Percentiles rank a stretch among this genome's conserved stretches.
Evolutionary conservation across 2,329 filamentous ascomycete species (phyloP).

Genomic region (Talaromyces sp.): DNA sequence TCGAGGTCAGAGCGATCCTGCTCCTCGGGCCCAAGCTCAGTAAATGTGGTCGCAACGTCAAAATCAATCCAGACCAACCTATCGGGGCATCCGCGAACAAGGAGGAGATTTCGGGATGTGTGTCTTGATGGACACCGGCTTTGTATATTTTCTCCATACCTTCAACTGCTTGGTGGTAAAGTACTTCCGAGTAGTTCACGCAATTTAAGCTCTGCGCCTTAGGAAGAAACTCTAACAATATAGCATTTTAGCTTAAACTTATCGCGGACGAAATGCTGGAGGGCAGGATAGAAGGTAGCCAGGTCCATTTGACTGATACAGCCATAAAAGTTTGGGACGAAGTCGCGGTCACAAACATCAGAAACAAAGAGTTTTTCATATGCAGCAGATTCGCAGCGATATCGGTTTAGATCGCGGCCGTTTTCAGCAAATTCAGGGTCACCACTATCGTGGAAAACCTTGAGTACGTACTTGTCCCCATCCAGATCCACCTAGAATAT

Average conservation of each 20-base stretch:
- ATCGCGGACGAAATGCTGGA: constrained; percentile 22
- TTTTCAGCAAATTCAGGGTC: constrained; percentile 24
- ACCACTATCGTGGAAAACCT: constrained; percentile 27
- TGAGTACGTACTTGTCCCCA: constrained; percentile 18
- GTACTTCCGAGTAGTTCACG: constrained; percentile 22
- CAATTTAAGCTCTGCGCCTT: constrained; percentile 20
- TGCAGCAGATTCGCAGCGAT: constrained; percentile 25
- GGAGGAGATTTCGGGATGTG: constrained; percentile 23
- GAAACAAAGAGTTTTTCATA: constrained; percentile 19
- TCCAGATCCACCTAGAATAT: constrained; percentile 19
- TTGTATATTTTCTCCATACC: constrained; percentile 24
- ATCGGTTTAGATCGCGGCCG: constrained; percentile 27
- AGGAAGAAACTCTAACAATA: constrained; percentile 22
- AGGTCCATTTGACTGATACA: constrained; percentile 23
- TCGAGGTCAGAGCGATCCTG: constrained; percentile 15
- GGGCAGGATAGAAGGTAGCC: constrained; percentile 16
- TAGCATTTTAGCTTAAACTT: constrained; percentile 15
- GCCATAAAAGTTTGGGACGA: constrained; percentile 26
- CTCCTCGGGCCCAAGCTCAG: constrained; percentile 9
- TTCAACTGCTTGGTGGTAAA: constrained; percentile 18
- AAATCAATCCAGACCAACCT: constrained; percentile 29
- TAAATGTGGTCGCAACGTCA: constrained; percentile 27
- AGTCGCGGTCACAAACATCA: constrained; percentile 16
- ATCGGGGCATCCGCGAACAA: constrained; percentile 18
- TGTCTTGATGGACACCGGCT: constrained; percentile 23